Conservation (phyloP, 2,329 filamentous ascomycete species). For the Pseudomassariella vexata region DNA sequence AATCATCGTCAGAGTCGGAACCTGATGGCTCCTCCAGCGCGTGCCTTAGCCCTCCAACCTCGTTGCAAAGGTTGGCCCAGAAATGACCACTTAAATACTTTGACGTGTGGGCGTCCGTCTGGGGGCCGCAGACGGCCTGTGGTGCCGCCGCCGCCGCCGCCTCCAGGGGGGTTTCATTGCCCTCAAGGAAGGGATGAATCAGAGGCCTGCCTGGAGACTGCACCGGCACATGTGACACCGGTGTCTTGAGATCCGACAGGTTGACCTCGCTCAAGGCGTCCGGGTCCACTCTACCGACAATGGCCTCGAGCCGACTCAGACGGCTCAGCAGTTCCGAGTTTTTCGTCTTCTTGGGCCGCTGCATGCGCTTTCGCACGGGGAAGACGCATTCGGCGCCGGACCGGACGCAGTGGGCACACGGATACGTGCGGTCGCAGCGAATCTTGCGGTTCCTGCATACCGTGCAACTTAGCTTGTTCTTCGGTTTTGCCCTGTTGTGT, state of each 20-base stretch:
- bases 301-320: slow-evolving; percentile 37
- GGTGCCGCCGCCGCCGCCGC: background rate
- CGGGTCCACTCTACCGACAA: slow-evolving; percentile 37
- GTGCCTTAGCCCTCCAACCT: slow-evolving; percentile 38
- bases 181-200: too few relatives aligned
- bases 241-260: slow-evolving; percentile 5
- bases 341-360: slow-evolving; percentile 32
- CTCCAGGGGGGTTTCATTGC: too few relatives aligned
- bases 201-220: too few relatives aligned
- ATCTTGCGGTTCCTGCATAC: slow-evolving; percentile 60
- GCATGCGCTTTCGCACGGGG: slow-evolving; percentile 36
- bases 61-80: slow-evolving; percentile 35
- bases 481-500: slow-evolving; percentile 1
- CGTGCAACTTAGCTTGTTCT: slow-evolving; percentile 41
- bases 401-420: slow-evolving; percentile 48
- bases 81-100: slow-evolving; percentile 37
- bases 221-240: too few relatives aligned
- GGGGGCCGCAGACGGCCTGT: background rate
- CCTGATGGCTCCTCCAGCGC: slow-evolving; percentile 37
- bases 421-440: slow-evolving; percentile 51
- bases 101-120: slow-evolving; percentile 17
- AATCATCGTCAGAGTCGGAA: slow-evolving; percentile 27
- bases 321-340: slow-evolving; percentile 38
- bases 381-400: slow-evolving; percentile 41
- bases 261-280: slow-evolving; percentile 11